Conservation (phyloP, 352 stramenopile species). For the Plasmopara muralis region DNA sequence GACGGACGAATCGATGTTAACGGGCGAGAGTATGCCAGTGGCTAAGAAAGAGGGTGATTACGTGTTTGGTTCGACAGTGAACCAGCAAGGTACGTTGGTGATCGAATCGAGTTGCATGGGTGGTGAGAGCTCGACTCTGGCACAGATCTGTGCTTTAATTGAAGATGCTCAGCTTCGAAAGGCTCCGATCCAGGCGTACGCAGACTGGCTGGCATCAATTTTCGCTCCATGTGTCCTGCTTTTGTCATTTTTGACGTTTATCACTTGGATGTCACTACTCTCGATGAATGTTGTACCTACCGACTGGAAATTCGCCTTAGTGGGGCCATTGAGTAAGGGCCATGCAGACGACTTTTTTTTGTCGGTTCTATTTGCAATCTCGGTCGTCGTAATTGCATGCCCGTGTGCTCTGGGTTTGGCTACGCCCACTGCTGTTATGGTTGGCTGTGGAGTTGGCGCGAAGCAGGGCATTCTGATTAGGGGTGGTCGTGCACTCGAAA, state of each 20-base stretch:
- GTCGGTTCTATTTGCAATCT: slow-evolving; percentile 77
- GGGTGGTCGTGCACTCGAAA: slow-evolving; percentile 73
- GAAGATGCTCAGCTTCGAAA: slow-evolving; percentile 85
- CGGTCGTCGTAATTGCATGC: slow-evolving; percentile 86
- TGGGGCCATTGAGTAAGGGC: slow-evolving; percentile 29
- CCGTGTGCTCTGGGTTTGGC: slow-evolving; percentile 79
- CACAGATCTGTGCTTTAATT: slow-evolving; percentile 80
- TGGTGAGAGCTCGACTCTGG: slow-evolving; percentile 56
- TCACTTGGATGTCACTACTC: slow-evolving; percentile 10
- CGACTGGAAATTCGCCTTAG: slow-evolving; percentile 17
- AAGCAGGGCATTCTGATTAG: slow-evolving; percentile 89
- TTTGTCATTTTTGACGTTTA: slow-evolving; percentile 13
- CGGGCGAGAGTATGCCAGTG: slow-evolving; percentile 85
- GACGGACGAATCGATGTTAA: slow-evolving; percentile 78
- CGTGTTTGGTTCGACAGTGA: slow-evolving; percentile 82
- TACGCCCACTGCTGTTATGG: slow-evolving; percentile 83
- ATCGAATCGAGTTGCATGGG: slow-evolving; percentile 79
- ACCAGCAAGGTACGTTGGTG: slow-evolving; percentile 77
- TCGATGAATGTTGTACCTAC: slow-evolving; percentile 12
- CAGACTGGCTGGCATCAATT: slow-evolving; percentile 35
- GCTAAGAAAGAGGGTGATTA: slow-evolving; percentile 66
- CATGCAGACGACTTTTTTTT: slow-evolving; percentile 70
- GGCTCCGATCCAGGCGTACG: slow-evolving; percentile 82
- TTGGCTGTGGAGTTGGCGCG: slow-evolving; percentile 79
- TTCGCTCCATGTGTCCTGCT: slow-evolving; percentile 24